Conservation (phyloP, 148 eudicot species). For the Rhododendron molle region DNA sequence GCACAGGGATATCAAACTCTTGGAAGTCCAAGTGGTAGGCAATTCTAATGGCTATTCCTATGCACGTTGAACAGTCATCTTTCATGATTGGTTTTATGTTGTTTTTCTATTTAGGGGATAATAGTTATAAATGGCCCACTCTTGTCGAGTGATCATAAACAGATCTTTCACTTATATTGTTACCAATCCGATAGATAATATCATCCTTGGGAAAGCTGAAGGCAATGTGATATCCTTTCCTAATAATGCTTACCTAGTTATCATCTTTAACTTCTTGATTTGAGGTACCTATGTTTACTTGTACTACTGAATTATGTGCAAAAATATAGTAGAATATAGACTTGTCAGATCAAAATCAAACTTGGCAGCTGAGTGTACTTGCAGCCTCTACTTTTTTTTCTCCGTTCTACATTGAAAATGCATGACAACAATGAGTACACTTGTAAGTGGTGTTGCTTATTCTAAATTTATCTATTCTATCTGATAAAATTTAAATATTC, state of each 20-base stretch:
- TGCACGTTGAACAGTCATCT: not conserved
- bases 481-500: not conserved
- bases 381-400: not conserved
- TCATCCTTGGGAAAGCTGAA: not conserved
- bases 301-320: conserved; percentile 1
- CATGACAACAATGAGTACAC: not conserved
- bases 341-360: not conserved
- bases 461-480: not conserved
- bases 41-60: not conserved
- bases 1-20: conserved; percentile 64
- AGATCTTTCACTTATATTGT: not conserved
- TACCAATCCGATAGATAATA: not conserved
- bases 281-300: not conserved
- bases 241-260: not conserved
- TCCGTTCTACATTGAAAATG: not conserved
- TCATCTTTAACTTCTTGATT: not conserved
- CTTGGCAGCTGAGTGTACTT: not conserved
- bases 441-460: not conserved
- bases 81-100: not conserved
- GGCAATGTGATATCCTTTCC: not conserved
- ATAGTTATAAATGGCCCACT: conserved; percentile 1
- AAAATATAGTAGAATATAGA: too few relatives aligned
- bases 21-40: conserved; percentile 56
- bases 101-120: not conserved
- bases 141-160: not conserved